Evolutionary conservation across 306 rosid species (phyloP).

Genomic region (Quercus glauca): DNA sequence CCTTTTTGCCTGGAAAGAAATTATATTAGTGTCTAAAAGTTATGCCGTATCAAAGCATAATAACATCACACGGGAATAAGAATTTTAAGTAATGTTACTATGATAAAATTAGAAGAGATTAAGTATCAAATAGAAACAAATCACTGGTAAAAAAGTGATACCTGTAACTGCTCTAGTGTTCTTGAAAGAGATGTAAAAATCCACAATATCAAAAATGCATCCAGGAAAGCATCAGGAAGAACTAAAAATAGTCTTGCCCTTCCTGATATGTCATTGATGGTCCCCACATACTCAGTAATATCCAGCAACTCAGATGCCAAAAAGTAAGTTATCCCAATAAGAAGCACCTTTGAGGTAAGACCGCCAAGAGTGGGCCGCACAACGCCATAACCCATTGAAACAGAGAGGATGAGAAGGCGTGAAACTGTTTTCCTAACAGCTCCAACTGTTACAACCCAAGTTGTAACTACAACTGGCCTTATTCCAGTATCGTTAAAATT

Average conservation of each 20-base stretch:
- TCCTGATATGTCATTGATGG: conserved; percentile 86
- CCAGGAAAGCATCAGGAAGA: conserved; percentile 91
- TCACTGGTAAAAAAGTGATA: conserved; percentile 20
- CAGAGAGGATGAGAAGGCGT: conserved; percentile 75
- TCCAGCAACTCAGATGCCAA: conserved; percentile 83
- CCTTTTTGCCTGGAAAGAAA: conserved; percentile 69
- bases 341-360: conserved; percentile 89
- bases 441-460: conserved; percentile 90
- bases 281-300: conserved; percentile 88
- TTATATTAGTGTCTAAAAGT: conserved; percentile 12
- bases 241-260: conserved; percentile 88
- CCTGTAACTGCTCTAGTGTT: conserved; percentile 95
- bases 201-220: conserved; percentile 95
- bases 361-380: conserved; percentile 98
- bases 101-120: conserved; percentile 5
- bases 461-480: conserved; percentile 72
- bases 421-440: conserved; percentile 75
- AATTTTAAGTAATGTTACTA: not conserved
- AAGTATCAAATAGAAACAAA: not conserved
- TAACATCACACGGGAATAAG: not conserved
- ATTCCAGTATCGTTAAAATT: conserved; percentile 77
- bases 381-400: conserved; percentile 98
- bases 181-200: conserved; percentile 88
- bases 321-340: conserved; percentile 81
- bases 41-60: not conserved